Percentiles rank a stretch among this genome's conserved stretches.
Conservation (phyloP, 306 rosid species). For the Adenanthera pavonina region DNA sequence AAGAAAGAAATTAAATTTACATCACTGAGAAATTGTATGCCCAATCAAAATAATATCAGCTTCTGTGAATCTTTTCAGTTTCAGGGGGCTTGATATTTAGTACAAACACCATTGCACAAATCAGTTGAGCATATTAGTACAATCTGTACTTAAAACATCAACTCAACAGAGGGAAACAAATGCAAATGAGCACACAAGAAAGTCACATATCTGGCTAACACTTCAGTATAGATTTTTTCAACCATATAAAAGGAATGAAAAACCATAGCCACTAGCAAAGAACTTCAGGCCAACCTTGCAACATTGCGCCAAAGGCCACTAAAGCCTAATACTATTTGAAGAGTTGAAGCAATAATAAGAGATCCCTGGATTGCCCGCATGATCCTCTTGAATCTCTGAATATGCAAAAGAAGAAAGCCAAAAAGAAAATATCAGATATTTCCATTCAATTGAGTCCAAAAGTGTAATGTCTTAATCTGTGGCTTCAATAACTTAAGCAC, state of each 20-base stretch:
- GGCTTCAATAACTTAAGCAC: constrained; percentile 24
- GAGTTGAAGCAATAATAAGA: constrained; percentile 95
- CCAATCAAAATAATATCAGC: constrained; percentile 19
- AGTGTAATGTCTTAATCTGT: constrained; percentile 23
- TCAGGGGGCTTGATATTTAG: constrained; percentile 3
- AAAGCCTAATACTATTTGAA: constrained; percentile 97
- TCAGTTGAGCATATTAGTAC: constrained; percentile 20
- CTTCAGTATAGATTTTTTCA: constrained; percentile 29
- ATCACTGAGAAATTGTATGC: constrained; percentile 27
- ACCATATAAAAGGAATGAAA: constrained; percentile 17
- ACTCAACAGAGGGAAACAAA: constrained; percentile 28
- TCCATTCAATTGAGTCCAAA: constrained; percentile 39
- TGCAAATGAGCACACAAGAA: constrained; percentile 28
- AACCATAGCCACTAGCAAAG: constrained; percentile 31
- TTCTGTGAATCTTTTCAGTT: constrained; percentile 18
- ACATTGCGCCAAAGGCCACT: constrained; percentile 99
- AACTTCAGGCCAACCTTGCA: constrained; percentile 73
- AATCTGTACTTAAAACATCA: constrained; percentile 34
- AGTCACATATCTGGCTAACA: constrained; percentile 8
- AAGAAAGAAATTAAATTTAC: constrained; percentile 41
- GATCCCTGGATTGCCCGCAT: constrained; percentile 98
- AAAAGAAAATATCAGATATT: constrained; percentile 38
- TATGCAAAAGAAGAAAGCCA: constrained; percentile 25
- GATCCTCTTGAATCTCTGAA: constrained; percentile 88
- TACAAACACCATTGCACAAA: constrained; percentile 28